These are phyloP conservation scores for Gracilariopsis chorda DNA, from an alignment of 23 red algal genomes.

Conservation along the genomic window DNA sequence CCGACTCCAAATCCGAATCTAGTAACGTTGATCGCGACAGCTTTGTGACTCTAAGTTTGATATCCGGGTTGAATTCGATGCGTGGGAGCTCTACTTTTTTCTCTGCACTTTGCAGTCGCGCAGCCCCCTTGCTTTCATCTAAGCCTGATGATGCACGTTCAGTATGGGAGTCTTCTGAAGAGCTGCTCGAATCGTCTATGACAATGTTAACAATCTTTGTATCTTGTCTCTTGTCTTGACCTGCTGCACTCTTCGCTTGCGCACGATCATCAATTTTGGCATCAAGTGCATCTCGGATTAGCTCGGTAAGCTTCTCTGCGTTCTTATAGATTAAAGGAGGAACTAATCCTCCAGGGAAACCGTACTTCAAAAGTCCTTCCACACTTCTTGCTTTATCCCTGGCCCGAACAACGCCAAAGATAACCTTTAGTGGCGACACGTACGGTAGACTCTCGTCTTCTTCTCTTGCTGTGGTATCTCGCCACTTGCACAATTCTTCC, in stretches of 20 bases:
- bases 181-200: too few relatives aligned
- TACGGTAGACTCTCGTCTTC: constrained; percentile 90
- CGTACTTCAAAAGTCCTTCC: constrained; percentile 36
- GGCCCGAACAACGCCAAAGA: constrained; percentile 59
- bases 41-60: background rate
- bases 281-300: constrained; percentile 50
- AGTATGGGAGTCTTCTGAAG: background rate
- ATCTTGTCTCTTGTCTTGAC: too few relatives aligned
- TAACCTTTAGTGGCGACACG: constrained; percentile 58
- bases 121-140: background rate
- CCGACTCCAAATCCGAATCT: constrained; percentile 18
- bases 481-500: constrained; percentile 73
- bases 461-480: constrained; percentile 75
- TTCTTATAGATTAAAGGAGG: constrained; percentile 41
- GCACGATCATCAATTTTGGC: constrained; percentile 3
- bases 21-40: background rate
- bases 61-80: too few relatives aligned
- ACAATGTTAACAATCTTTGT: too few relatives aligned
- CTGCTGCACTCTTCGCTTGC: background rate
- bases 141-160: background rate
- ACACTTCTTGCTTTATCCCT: constrained; percentile 26
- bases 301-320: constrained; percentile 29
- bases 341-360: constrained; percentile 10
- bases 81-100: too few relatives aligned
- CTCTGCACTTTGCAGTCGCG: background rate